Conservation (phyloP, 805 yeast genomes). For the Candida jianshihensis region DNA sequence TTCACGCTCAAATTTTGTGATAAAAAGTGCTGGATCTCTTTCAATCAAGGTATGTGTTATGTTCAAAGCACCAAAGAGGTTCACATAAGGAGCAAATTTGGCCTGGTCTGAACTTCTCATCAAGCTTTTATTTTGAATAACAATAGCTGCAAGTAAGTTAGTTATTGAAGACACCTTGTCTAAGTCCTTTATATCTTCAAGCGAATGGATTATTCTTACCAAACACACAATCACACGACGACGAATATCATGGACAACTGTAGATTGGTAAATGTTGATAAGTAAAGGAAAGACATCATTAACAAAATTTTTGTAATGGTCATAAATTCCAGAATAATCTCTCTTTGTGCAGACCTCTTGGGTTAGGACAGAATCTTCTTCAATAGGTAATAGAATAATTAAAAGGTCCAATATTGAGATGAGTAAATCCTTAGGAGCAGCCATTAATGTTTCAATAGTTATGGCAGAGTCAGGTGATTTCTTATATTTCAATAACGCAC, state of each 20-base stretch:
- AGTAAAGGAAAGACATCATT: conserved; percentile 44
- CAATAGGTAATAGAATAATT: conserved; percentile 50
- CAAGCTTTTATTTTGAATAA: conserved; percentile 43
- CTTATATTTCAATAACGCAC: conserved; percentile 46
- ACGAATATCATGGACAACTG: conserved; percentile 62
- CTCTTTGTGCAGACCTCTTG: conserved; percentile 14
- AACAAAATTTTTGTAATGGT: conserved; percentile 30
- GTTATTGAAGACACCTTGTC: conserved; percentile 31
- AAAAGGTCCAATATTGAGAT: conserved; percentile 48
- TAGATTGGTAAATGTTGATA: conserved; percentile 60
- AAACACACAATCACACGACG: conserved; percentile 48
- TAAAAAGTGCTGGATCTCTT: conserved; percentile 36
- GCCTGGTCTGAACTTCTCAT: conserved; percentile 18
- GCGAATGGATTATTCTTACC: conserved; percentile 41
- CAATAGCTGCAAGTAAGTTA: conserved; percentile 49
- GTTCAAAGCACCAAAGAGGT: conserved; percentile 46
- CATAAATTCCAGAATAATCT: conserved; percentile 19
- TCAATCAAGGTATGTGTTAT: conserved; percentile 38
- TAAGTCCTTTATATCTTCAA: conserved; percentile 28
- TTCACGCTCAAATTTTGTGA: conserved; percentile 54
- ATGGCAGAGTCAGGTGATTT: conserved; percentile 28
- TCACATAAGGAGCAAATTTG: conserved; percentile 24
- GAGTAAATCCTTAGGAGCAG: conserved; percentile 62
- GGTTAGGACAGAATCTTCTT: conserved; percentile 21
- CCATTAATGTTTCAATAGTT: conserved; percentile 66